Percentiles rank a stretch among this genome's conserved stretches.
Evolutionary conservation across 2,329 filamentous ascomycete species (phyloP).

Genomic region (Exophiala aquamarina): DNA sequence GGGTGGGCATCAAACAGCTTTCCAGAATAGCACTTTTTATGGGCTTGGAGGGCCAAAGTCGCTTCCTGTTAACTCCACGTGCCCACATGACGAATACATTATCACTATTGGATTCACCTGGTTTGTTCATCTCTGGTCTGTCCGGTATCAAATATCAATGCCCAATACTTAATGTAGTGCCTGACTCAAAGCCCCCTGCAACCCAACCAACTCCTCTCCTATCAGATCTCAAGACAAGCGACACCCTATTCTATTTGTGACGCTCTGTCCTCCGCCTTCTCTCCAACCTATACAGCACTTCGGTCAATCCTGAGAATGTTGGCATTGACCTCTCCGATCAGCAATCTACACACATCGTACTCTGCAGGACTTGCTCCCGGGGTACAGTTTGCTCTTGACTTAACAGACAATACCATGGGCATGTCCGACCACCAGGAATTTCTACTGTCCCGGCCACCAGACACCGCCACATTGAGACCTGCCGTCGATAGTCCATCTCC

Average conservation of each 20-base stretch:
- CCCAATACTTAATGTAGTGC: conserved; percentile 19
- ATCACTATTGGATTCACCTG: conserved; percentile 11
- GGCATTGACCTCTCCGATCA: conserved; percentile 21
- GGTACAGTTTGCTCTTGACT: conserved; percentile 23
- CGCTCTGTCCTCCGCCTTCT: conserved; percentile 1
- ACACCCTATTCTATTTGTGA: conserved; percentile 2
- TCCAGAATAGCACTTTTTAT: conserved; percentile 17
- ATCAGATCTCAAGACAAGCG: conserved; percentile 12
- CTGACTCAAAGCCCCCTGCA: conserved; percentile 17
- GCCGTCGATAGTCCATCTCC: conserved; percentile 12
- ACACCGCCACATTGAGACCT: conserved; percentile 12
- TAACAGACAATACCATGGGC: conserved; percentile 17
- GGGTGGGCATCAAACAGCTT: conserved; percentile 18
- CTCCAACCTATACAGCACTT: conserved; percentile 9
- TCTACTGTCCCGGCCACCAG: conserved; percentile 11
- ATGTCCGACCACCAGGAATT: conserved; percentile 20
- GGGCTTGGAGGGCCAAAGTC: conserved; percentile 10
- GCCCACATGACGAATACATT: conserved; percentile 17
- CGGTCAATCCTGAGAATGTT: conserved; percentile 21
- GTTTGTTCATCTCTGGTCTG: conserved; percentile 7
- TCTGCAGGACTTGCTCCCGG: conserved; percentile 20
- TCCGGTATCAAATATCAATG: conserved; percentile 15
- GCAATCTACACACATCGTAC: conserved; percentile 18
- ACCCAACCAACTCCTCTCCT: conserved; percentile 13
- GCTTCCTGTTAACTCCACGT: conserved; percentile 19